Evolutionary conservation across 106 monocot genomes (phyloP).

Genomic region (Chionographis japonica): DNA sequence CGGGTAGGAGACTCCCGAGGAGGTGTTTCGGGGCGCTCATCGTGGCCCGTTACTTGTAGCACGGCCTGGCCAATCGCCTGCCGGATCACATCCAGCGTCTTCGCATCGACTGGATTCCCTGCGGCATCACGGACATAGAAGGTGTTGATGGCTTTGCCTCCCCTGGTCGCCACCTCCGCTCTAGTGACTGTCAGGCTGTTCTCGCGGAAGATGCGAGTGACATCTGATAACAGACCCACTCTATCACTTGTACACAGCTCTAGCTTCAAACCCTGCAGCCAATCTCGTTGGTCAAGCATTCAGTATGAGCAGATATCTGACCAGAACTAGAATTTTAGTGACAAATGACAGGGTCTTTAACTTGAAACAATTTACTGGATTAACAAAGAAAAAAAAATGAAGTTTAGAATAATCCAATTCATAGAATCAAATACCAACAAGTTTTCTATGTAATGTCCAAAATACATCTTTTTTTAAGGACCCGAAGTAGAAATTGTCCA

Average conservation of each 20-base stretch:
- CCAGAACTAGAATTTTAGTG: no score
- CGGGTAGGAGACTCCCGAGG: conserved; percentile 11
- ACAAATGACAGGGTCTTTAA: no score
- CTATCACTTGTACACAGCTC: conserved; percentile 30
- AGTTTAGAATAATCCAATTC: no score
- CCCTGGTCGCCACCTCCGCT: conserved; percentile 31
- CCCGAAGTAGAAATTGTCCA: no score
- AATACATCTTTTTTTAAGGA: no score
- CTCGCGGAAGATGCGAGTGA: conserved; percentile 45
- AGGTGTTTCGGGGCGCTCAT: conserved; percentile 3
- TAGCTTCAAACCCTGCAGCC: conserved; percentile 38
- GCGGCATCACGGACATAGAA: conserved; percentile 33
- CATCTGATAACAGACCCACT: conserved; percentile 29
- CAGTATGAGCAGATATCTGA: no score
- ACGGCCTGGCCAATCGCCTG: conserved; percentile 16
- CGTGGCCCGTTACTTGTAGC: conserved; percentile 18
- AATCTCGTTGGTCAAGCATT: no score
- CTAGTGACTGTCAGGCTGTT: conserved; percentile 42
- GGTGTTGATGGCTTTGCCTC: conserved; percentile 26
- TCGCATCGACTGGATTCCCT: conserved; percentile 26
- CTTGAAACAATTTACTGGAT: no score
- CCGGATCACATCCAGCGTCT: conserved; percentile 29
- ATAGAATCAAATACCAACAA: no score
- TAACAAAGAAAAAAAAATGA: no score
- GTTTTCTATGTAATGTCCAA: no score